Base-by-base conservation (phyloP, 805 yeast species). In the Saccharomycopsis synnaedendra region DNA sequence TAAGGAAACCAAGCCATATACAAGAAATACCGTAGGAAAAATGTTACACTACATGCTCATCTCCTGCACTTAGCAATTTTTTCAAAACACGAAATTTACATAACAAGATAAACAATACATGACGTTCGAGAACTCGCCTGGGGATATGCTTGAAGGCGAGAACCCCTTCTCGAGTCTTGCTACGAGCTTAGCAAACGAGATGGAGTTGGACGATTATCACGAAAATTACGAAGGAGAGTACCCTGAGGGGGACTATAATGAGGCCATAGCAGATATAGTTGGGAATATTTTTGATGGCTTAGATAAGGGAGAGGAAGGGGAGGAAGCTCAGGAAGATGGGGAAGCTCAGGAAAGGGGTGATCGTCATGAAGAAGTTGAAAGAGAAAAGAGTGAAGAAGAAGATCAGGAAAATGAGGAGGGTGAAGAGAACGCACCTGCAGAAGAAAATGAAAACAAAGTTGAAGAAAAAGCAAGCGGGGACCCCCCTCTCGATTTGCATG, bases 301-400 rank as follows among this genome's bases (percentile, higher is more conserved):
- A n/a, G 10, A 34, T 9, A 8, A 34, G 36, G 36, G n/a, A 8
- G 36, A 34, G 36, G 44, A 45, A 29, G n/a, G 41, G 10, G 35
- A 45, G 1, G 36, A 34, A 34, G 36, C 10, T 9, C 10, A 34
- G n/a, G 36, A 34, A 34, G 36, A 3, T 2, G 36, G 3, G n/a
- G 36, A 34, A n/a, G 36, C 36, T 9, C 36, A 8, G 8, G n/a
- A 8, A 34, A 9, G 10, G 36, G 36, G n/a, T 1, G 36, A 34
- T n/a, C 36, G 10, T 9, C 36, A 34, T 8, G 36, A n/a, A 34
- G n/a, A 34, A n/a, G 3, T 51, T 19, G 63, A 59, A 41, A 58
- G 56, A 10, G 50, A 46, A 11, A 10, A 43, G 36, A 28, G 32
- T 42, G 48, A 32, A 8, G 50, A 43, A 10, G 27, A 28, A n/a